Evolutionary conservation across 1,284 basidiomycete genomes (phyloP).

Genomic region (Fomitopsis betulina): DNA sequence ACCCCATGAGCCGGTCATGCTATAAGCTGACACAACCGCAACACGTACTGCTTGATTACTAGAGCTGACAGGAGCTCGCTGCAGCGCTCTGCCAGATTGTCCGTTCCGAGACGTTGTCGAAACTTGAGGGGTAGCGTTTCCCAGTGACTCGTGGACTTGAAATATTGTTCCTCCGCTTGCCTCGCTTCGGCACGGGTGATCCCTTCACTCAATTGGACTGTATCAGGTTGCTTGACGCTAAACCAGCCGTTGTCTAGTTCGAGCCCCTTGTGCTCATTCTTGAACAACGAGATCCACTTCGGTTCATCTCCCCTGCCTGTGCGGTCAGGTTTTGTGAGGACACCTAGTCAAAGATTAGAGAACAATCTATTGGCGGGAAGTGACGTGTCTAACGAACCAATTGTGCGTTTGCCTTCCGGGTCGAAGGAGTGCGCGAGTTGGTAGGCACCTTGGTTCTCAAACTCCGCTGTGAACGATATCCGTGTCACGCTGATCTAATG

Average conservation of each 20-base stretch:
- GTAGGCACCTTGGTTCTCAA: slow-evolving; percentile 67
- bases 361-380: neutral
- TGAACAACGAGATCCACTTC: slow-evolving; percentile 56
- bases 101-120: slow-evolving; percentile 50
- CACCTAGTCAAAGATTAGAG: slow-evolving; percentile 40
- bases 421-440: slow-evolving; percentile 44
- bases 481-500: neutral
- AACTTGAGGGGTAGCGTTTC: slow-evolving; percentile 41
- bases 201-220: slow-evolving; percentile 46
- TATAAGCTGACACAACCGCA: neutral
- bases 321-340: slow-evolving; percentile 79
- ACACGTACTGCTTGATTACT: slow-evolving; percentile 37
- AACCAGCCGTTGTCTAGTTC: slow-evolving; percentile 62
- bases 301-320: slow-evolving; percentile 59
- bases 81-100: slow-evolving; percentile 40
- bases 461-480: slow-evolving; percentile 46
- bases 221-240: slow-evolving; percentile 68
- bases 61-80: slow-evolving; percentile 30
- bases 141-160: slow-evolving; percentile 56
- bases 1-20: neutral
- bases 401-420: slow-evolving; percentile 57
- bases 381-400: slow-evolving; percentile 41
- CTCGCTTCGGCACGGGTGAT: slow-evolving; percentile 61
- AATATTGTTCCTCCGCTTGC: slow-evolving; percentile 61
- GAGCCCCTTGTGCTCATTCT: slow-evolving; percentile 43